phyloP scores from a whole-genome alignment of 2,329 filamentous ascomycete genomes.

The Cladosporium sp. region DNA sequence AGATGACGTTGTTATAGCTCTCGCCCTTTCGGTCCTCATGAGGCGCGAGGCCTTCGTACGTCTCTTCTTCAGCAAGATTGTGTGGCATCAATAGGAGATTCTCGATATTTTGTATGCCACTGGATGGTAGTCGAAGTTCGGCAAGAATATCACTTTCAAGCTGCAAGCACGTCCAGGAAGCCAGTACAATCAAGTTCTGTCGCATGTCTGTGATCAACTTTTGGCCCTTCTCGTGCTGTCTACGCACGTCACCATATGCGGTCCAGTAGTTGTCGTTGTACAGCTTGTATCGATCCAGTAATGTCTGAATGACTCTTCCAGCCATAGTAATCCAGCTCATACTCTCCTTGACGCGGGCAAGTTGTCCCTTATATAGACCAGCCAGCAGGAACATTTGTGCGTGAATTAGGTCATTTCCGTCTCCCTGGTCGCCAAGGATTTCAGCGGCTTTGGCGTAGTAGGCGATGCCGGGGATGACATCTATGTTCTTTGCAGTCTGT shows the following conservation, averaged over 20 bases:
- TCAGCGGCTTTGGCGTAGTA: constrained; percentile 85
- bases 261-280: constrained; percentile 32
- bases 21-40: constrained; percentile 18
- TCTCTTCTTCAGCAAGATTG: constrained; percentile 40
- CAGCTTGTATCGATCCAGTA: constrained; percentile 67
- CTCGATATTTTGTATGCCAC: constrained; percentile 56
- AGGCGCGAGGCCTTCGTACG: constrained; percentile 21
- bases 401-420: constrained; percentile 73
- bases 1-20: constrained; percentile 42
- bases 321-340: constrained; percentile 65
- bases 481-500: constrained; percentile 45
- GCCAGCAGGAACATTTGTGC: constrained; percentile 82
- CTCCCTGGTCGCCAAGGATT: constrained; percentile 77
- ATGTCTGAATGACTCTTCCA: constrained; percentile 60
- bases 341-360: constrained; percentile 82
- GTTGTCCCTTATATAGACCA: constrained; percentile 82
- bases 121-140: constrained; percentile 64
- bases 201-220: constrained; percentile 30
- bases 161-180: constrained; percentile 92
- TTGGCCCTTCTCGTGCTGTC: constrained; percentile 26
- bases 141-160: constrained; percentile 92
- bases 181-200: constrained; percentile 50
- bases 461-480: constrained; percentile 81
- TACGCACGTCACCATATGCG: constrained; percentile 32
- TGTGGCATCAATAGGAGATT: constrained; percentile 64